A percentile compares a stretch with the other conserved stretches of the same genome.
Conservation (phyloP, 108 stramenopile species). For the Seminavis robusta region DNA sequence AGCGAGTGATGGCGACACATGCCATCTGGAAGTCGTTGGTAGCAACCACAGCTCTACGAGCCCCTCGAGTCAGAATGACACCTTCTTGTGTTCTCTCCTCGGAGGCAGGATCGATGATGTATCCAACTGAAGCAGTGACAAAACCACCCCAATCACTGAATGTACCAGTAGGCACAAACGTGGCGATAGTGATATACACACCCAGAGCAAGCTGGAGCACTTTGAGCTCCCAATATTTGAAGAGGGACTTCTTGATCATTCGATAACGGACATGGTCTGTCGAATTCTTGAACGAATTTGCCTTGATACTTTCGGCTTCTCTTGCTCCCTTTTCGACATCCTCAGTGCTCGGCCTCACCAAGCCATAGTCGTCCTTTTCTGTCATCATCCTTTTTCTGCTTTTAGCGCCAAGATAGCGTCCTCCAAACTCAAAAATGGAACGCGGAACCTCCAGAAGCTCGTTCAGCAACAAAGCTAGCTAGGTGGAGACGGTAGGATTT, state of each 20-base stretch:
- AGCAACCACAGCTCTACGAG: constrained; percentile 34
- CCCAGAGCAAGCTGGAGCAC: constrained; percentile 22
- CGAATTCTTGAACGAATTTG: too few species aligned
- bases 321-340: too few species aligned
- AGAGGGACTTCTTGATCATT: constrained; percentile 2
- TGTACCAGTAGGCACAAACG: constrained; percentile 25
- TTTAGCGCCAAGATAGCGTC: too few species aligned
- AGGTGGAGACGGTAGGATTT: too few species aligned
- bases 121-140: constrained; percentile 7
- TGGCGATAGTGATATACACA: constrained; percentile 23
- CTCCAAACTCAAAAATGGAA: too few species aligned
- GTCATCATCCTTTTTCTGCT: too few species aligned
- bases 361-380: too few species aligned
- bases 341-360: too few species aligned
- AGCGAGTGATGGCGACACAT: constrained; percentile 32
- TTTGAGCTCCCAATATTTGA: constrained; percentile 28
- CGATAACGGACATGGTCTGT: too few species aligned
- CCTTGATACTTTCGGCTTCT: too few species aligned
- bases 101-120: constrained; percentile 18
- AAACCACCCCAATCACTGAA: constrained; percentile 26
- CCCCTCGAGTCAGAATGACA: constrained; percentile 29
- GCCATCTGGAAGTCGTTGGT: constrained; percentile 15
- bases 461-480: too few species aligned
- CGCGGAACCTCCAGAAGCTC: too few species aligned
- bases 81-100: constrained; percentile 24